phyloP scores from a whole-genome alignment of 352 stramenopile species.

The Phytopythium mirpurense region DNA sequence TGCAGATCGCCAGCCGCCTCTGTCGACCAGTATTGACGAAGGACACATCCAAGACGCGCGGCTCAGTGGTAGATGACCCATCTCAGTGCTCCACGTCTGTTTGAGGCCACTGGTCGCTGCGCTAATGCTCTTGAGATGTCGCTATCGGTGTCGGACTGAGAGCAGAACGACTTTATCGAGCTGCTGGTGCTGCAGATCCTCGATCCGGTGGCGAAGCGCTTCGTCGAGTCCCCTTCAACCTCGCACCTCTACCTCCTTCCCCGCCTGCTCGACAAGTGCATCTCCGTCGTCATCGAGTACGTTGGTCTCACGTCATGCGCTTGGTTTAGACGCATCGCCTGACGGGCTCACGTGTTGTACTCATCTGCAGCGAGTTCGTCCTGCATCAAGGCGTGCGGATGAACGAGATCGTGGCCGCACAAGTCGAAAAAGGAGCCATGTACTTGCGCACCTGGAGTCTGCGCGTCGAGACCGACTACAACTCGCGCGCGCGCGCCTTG shows the following conservation, averaged over 20 bases:
- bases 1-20: conserved; percentile 28
- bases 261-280: conserved; percentile 47
- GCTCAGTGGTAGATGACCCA: conserved; percentile 17
- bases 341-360: neutral
- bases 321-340: neutral
- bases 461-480: conserved; percentile 48
- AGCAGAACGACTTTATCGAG: conserved; percentile 49
- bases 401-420: conserved; percentile 31
- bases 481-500: conserved; percentile 17
- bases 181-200: conserved; percentile 43
- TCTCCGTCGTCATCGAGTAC: conserved; percentile 48
- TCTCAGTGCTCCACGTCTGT: neutral
- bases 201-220: conserved; percentile 34
- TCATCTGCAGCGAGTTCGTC: conserved; percentile 24
- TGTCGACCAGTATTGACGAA: conserved; percentile 19
- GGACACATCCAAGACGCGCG: conserved; percentile 12
- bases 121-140: neutral
- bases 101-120: neutral
- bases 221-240: conserved; percentile 30
- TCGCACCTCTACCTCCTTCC: conserved; percentile 44
- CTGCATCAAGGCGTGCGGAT: conserved; percentile 27
- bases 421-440: conserved; percentile 45
- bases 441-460: conserved; percentile 42
- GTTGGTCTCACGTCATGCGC: conserved; percentile 2
- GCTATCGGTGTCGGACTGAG: neutral